Evolutionary conservation across 1,284 basidiomycete species (phyloP).

Genomic region (Tetrapyrgos nigripes): DNA sequence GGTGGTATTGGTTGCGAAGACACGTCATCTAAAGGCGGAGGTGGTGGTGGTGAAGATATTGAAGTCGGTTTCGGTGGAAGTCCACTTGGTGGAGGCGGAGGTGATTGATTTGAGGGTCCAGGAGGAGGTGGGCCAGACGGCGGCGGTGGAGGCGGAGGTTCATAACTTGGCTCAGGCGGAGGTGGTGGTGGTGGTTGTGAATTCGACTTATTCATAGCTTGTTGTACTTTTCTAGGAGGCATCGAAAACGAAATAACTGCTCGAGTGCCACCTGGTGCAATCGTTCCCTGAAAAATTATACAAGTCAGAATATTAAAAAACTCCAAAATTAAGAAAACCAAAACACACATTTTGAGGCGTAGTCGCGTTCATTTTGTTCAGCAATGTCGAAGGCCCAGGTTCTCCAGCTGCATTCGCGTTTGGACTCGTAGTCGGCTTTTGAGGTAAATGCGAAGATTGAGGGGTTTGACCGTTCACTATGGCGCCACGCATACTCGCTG

Average conservation of each 20-base stretch:
- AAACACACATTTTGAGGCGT: constrained; percentile 21
- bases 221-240: constrained; percentile 16
- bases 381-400: constrained; percentile 27
- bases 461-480: constrained; percentile 29
- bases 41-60: constrained; percentile 18
- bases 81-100: constrained; percentile 15
- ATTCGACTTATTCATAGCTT: neutral
- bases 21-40: constrained; percentile 14
- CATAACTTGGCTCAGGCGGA: constrained; percentile 14
- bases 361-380: constrained; percentile 36
- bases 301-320: neutral
- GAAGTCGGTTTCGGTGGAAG: constrained; percentile 19
- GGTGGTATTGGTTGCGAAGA: constrained; percentile 9
- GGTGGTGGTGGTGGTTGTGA: neutral
- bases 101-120: neutral
- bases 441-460: constrained; percentile 33
- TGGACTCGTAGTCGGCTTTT: neutral
- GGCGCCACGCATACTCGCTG: constrained; percentile 13
- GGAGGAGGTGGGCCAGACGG: constrained; percentile 11
- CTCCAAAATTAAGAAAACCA: neutral
- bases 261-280: constrained; percentile 15
- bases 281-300: constrained; percentile 8
- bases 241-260: constrained; percentile 35
- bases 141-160: constrained; percentile 19
- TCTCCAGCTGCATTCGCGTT: constrained; percentile 2